phyloP scores from a whole-genome alignment of 1,284 basidiomycete species.

The Puccinia novopanici region DNA sequence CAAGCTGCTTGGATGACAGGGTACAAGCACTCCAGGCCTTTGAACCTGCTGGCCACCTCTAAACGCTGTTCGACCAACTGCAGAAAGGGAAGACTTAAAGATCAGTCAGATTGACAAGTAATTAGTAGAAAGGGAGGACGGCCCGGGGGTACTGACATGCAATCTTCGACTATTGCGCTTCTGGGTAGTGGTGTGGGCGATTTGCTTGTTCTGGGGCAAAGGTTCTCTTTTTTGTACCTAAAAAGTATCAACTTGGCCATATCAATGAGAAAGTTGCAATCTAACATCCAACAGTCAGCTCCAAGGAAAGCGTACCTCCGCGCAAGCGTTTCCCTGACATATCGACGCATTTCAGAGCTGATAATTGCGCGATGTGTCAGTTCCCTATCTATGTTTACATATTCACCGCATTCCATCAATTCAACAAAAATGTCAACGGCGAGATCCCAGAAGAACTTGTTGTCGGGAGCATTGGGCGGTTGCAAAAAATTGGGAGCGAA shows the following conservation, averaged over 20 bases:
- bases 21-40: background rate
- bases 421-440: background rate
- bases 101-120: no score
- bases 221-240: slow-evolving; percentile 4
- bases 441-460: background rate
- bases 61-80: background rate
- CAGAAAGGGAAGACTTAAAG: background rate
- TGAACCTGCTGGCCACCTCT: background rate
- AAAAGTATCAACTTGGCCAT: background rate
- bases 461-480: background rate
- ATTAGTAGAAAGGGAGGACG: no score
- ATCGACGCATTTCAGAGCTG: background rate
- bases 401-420: slow-evolving; percentile 3
- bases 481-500: background rate
- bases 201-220: background rate
- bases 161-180: background rate
- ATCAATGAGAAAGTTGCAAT: background rate
- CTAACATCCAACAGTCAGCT: no score
- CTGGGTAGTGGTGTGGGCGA: background rate
- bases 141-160: background rate
- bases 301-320: no score
- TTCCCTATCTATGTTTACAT: background rate
- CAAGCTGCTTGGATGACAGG: background rate
- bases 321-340: background rate
- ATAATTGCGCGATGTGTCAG: background rate